Base-by-base conservation (phyloP, 176 grass and related monocot genomes). In the Puccinellia tenuiflora region DNA sequence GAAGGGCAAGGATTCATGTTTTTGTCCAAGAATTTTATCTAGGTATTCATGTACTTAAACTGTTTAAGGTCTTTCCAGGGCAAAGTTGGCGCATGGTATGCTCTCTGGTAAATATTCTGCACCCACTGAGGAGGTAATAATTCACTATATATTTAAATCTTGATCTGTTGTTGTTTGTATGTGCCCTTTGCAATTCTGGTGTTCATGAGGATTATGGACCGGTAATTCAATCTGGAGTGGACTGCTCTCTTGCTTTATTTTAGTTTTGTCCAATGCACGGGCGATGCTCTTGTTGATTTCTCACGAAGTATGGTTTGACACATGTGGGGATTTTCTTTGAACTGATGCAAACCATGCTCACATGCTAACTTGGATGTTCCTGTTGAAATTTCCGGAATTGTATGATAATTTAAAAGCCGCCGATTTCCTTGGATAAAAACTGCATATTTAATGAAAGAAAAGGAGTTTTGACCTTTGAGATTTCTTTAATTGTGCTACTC, bases 61-160 rank as follows among this genome's bases (percentile, higher is more conserved):
- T 81, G 20, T 45, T 57, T 34, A 26, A 22, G 61, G 21, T 17
- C 7, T 79, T 86, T 76, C 24, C 84, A 99, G 96, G 91, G 94
- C 93, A 77, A 99, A 99, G 72, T 70, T 99, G 55, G 96, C 82
- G 3, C 91, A 96, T 88, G 96, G 96, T 68, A 50, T 99, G 91
- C 88, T 99, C 55, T 99, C 96, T 60, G 93, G 93, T 66, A 94
- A 87, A 88, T 92, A 96, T 83, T 99, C 96, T 71, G n/a, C 65
- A 22, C 80, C 89, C 64, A 72, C 66, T 68, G 81, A 90, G 56
- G 86, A 92, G 93, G 96, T 99, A 96, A 63, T 42, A 37, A 48
- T 56, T 73, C 65, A 6, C 45, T 66, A 54, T 20, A 63, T 62
- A n/a, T n/a, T n/a, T n/a, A n/a, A n/a, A n/a, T 63, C 6, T 82